A percentile compares a stretch with the other conserved stretches of the same genome.
phyloP scores from a whole-genome alignment of 2,329 filamentous ascomycete species.

The Clonostachys solani region DNA sequence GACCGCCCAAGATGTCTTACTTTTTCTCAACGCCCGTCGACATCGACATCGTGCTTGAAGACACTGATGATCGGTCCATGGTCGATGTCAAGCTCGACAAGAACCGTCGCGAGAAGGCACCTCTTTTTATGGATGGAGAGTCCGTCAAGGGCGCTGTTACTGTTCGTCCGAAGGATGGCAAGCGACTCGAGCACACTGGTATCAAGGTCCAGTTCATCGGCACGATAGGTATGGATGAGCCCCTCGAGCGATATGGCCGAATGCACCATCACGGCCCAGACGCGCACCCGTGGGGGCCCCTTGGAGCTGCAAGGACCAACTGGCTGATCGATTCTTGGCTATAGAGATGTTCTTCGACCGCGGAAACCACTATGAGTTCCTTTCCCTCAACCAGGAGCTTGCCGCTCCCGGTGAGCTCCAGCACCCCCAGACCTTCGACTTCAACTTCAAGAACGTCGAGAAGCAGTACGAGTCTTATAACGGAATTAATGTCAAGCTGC shows the following conservation, averaged over 20 bases:
- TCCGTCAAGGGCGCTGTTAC: conserved; percentile 96
- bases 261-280: background rate
- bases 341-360: conserved; percentile 99
- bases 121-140: conserved; percentile 96
- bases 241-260: conserved; percentile 1
- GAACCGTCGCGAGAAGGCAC: conserved; percentile 93
- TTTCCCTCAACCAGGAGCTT: conserved; percentile 93
- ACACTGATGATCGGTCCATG: conserved; percentile 88
- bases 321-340: conserved; percentile 1
- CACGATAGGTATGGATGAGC: conserved; percentile 70
- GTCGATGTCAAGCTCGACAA: conserved; percentile 99
- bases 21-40: conserved; percentile 98
- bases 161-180: conserved; percentile 94
- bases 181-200: conserved; percentile 93
- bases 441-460: conserved; percentile 99
- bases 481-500: conserved; percentile 98
- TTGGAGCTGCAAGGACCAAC: too few species aligned
- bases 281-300: background rate
- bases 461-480: conserved; percentile 99
- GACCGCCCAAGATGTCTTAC: conserved; percentile 68
- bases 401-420: conserved; percentile 96
- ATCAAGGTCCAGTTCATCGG: conserved; percentile 99
- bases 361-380: conserved; percentile 98
- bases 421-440: conserved; percentile 97
- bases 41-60: conserved; percentile 96